Conservation (phyloP, 1,284 basidiomycete genomes). For the Calocybe gambosa region DNA sequence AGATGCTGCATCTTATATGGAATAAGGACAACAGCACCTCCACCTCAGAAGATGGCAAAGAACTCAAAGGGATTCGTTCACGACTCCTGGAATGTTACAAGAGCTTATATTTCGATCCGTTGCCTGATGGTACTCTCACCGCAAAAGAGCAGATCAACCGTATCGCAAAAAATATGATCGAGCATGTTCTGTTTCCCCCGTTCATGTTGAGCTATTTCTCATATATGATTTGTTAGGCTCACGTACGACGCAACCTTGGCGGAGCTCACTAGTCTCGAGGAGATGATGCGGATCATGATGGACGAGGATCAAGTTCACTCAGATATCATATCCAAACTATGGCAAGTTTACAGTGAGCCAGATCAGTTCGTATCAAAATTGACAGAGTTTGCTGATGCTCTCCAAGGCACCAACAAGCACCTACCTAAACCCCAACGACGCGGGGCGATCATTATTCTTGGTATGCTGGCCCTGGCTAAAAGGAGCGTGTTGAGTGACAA, state of each 20-base stretch:
- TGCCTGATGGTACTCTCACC: constrained; percentile 48
- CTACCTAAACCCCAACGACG: constrained; percentile 82
- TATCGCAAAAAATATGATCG: constrained; percentile 98
- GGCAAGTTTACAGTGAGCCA: constrained; percentile 58
- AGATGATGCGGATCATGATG: constrained; percentile 96
- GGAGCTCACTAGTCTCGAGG: constrained; percentile 93
- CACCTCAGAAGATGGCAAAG: constrained; percentile 80
- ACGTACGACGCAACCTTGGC: constrained; percentile 91
- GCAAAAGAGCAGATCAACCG: constrained; percentile 85
- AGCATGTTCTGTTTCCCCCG: constrained; percentile 54
- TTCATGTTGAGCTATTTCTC: neutral
- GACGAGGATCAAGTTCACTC: constrained; percentile 74
- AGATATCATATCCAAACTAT: constrained; percentile 87
- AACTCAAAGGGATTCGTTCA: constrained; percentile 85
- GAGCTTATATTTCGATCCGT: constrained; percentile 82
- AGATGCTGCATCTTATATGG: constrained; percentile 98
- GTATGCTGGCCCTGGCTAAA: constrained; percentile 90
- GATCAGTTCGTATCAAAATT: neutral
- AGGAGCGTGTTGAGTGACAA: constrained; percentile 83
- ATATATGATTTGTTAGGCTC: constrained; percentile 40
- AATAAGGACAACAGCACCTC: constrained; percentile 84
- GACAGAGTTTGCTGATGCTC: neutral
- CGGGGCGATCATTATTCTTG: constrained; percentile 91
- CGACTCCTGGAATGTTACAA: constrained; percentile 89
- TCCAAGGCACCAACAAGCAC: constrained; percentile 60